Conservation (phyloP, 2,329 filamentous ascomycete genomes). For the Drechslerella stenobrocha region DNA sequence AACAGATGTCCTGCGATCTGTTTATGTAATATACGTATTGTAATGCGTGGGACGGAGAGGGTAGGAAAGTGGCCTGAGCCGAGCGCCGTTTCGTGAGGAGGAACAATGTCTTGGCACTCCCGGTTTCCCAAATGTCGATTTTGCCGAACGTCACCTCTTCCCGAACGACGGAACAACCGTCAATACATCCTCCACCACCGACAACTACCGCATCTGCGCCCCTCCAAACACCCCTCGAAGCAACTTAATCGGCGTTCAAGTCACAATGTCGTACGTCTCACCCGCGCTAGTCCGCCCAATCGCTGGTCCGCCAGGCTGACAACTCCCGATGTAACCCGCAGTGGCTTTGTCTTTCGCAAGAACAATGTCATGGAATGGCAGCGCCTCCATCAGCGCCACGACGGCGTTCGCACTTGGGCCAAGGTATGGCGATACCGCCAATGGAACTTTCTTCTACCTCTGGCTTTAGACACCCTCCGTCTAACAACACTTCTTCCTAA, state of each 20-base stretch:
- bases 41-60: slow-evolving; percentile 14
- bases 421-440: slow-evolving; percentile 60
- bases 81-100: slow-evolving; percentile 9
- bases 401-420: slow-evolving; percentile 69
- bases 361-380: slow-evolving; percentile 71
- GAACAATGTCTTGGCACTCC: slow-evolving; percentile 49
- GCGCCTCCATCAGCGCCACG: slow-evolving; percentile 68
- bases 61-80: slow-evolving; percentile 46
- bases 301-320: slow-evolving; percentile 20
- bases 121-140: slow-evolving; percentile 38
- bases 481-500: slow-evolving; percentile 20
- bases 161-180: slow-evolving; percentile 26
- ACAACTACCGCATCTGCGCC: neutral
- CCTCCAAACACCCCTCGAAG: slow-evolving; percentile 13
- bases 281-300: slow-evolving; percentile 7
- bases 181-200: slow-evolving; percentile 9
- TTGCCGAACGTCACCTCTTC: slow-evolving; percentile 41
- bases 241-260: slow-evolving; percentile 15
- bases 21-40: slow-evolving; percentile 1
- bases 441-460: neutral
- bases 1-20: neutral
- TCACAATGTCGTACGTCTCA: slow-evolving; percentile 45
- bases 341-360: slow-evolving; percentile 64
- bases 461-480: slow-evolving; percentile 1
- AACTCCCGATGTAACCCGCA: slow-evolving; percentile 28